Evolutionary conservation across 768 basidiomycete genomes (phyloP), one percentile per base, ranked within the genome.

Genomic region (Termitomyces eurrhizus): DNA sequence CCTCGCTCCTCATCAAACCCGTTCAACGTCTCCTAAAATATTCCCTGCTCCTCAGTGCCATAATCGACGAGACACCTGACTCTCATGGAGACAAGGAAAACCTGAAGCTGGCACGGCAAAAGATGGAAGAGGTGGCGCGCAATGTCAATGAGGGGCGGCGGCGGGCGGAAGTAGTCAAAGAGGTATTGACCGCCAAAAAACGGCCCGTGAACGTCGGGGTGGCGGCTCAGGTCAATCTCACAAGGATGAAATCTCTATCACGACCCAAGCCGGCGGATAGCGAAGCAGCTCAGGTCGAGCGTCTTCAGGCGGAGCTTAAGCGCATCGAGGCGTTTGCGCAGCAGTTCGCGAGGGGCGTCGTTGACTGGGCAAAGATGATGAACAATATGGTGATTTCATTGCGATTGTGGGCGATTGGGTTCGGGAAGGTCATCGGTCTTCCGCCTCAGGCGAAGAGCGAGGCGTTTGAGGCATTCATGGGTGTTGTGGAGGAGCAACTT

Each of bases 11-110:
- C 62, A 98, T 99, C 74, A 98, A 98, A 74, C 97, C 97, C 37
- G 93, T 99, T 4, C 97, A 98, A 69, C 87, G 96, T 16, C 82
- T 98, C 57, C 86, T 98, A 64, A 98, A 98, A 71, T 99, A 99
- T 69, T 86, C 92, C 0, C 83, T 98, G 9, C 82, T 99, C 33
- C 84, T 99, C 37, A 75, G 76, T 29, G 84, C 90, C 29, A 87
- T 93, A 64, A 82, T 89, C 56, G 85, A 88, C 53, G 88, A 87
- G 67, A 93, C 92, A 0, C 84, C 87, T 7, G 83, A 86, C 56
- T 70, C 73, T 26, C 90, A 92, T 67, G 75, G 78, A 0, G 92
- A 93, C 74, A 87, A 87, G 66, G 76, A 76, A 35, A 80, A 80
- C 53, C 75, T 91, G 14, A 72, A 75, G 39, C 63, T 72, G 1